Percentiles rank a stretch among this genome's conserved stretches.
Evolutionary conservation across 192 early-diverging fungal genomes (phyloP).

Genomic region (Podila horticola): DNA sequence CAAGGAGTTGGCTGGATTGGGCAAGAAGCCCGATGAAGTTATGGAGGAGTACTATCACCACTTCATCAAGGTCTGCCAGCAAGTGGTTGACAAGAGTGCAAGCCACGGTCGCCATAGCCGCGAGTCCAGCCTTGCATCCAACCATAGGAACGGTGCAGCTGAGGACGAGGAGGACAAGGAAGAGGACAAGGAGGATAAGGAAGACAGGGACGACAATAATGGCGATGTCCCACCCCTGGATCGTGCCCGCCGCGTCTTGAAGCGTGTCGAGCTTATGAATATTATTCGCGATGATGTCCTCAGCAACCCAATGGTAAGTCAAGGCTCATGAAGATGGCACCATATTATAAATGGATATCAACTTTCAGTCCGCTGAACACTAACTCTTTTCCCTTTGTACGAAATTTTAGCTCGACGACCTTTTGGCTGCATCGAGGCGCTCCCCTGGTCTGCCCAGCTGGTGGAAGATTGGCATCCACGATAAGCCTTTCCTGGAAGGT

Average conservation of each 20-base stretch:
- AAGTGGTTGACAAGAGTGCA: conserved; percentile 57
- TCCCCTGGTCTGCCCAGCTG: conserved; percentile 73
- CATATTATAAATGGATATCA: neutral
- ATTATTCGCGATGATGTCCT: conserved; percentile 72
- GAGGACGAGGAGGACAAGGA: conserved; percentile 48
- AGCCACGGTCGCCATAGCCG: conserved; percentile 2
- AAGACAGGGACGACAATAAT: conserved; percentile 51
- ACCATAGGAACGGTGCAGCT: conserved; percentile 18
- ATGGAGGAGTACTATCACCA: conserved; percentile 72
- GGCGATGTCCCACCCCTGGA: conserved; percentile 71
- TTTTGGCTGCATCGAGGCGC: conserved; percentile 56
- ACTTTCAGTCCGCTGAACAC: neutral
- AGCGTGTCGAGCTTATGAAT: conserved; percentile 76
- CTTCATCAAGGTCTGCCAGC: conserved; percentile 67
- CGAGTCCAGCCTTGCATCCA: conserved; percentile 37
- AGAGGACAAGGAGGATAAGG: conserved; percentile 40
- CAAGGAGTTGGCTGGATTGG: conserved; percentile 72
- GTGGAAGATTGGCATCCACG: conserved; percentile 78
- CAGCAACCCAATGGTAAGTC: conserved; percentile 54
- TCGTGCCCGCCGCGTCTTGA: conserved; percentile 74
- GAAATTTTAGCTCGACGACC: conserved; percentile 50
- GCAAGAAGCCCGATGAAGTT: conserved; percentile 72
- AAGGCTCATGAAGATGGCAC: too few species aligned
- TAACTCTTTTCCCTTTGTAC: neutral
- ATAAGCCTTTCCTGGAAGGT: conserved; percentile 72